Evolutionary conservation across 176 grass and related monocot species (phyloP), one percentile per base, ranked within the genome.

Genomic region (Leersia perrieri): DNA sequence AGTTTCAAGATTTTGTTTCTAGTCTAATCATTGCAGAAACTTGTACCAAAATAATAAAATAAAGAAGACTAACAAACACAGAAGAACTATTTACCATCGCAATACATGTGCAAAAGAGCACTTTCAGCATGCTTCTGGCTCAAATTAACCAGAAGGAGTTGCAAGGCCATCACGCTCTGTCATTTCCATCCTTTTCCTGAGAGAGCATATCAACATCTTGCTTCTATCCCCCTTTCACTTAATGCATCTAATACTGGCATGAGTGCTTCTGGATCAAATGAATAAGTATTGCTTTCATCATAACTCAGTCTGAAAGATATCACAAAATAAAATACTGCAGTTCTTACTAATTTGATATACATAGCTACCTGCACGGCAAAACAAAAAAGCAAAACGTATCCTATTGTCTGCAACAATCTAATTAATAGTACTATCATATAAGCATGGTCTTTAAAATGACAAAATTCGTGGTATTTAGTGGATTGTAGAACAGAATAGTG

Each of bases 181-280:
- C 86, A 98, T 95, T 76, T 88, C 80, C 90, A 95, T 93, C 95
- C 91, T 73, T 88, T 94, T 32, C 88, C 86, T 58, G 92, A 93
- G n/a, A 98, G 88, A 64, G 79, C 68, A 81, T 73, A 91, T 95
- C 87, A 90, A 85, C 92, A 80, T 93, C 88, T 64, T 84, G 84
- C 69, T 92, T 95, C 66, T 87, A 93, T 91, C 92, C 95, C 95
- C 57, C 10, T 95, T 77, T 90, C 86, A 76, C 30, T 75, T 53
- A 98, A 76, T 79, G 81, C 85, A 63, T 34, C 6, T 22, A 0
- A 16, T 28, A 33, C 44, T 77, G 65, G 55, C 40, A 68, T 9
- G 71, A 72, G 29, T 22, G 9, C 10, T 69, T 79, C n/a, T n/a
- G n/a, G n/a, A n/a, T n/a, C n/a, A n/a, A n/a, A n/a, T n/a, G n/a